phyloP scores from a whole-genome alignment of 345 rosid genomes.

The Barbarea vulgaris region DNA sequence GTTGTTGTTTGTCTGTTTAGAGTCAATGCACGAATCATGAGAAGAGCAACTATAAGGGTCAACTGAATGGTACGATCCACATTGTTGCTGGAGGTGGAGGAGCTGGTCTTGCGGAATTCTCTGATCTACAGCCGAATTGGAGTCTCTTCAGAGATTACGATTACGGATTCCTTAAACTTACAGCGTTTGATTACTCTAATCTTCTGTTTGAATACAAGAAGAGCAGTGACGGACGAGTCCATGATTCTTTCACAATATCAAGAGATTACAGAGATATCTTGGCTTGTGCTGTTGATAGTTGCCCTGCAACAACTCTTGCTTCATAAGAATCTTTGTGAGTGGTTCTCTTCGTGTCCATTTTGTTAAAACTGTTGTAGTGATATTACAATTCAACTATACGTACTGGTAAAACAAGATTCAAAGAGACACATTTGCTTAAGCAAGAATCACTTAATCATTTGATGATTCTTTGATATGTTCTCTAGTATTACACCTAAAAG shows the following conservation, averaged over 20 bases:
- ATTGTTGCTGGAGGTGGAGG: constrained; percentile 82
- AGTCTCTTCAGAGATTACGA: constrained; percentile 60
- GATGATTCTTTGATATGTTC: constrained; percentile 34
- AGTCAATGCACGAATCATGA: constrained; percentile 61
- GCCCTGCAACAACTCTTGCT: constrained; percentile 63
- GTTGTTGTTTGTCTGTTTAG: constrained; percentile 41
- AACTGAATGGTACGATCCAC: constrained; percentile 65
- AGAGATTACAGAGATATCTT: constrained; percentile 56
- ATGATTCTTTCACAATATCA: constrained; percentile 62
- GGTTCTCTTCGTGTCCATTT: too few species aligned
- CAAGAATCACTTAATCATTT: constrained; percentile 16
- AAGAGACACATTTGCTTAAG: not conserved
- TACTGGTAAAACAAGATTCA: not conserved
- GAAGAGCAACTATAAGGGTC: constrained; percentile 51
- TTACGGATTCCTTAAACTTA: constrained; percentile 55
- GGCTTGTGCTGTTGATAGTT: constrained; percentile 62
- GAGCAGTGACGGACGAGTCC: constrained; percentile 69
- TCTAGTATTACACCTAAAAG: constrained; percentile 21
- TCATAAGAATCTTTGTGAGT: constrained; percentile 38
- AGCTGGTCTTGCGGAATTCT: constrained; percentile 55
- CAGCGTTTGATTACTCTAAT: constrained; percentile 59
- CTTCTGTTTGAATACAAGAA: constrained; percentile 70
- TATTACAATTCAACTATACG: constrained; percentile 12
- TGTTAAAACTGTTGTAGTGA: too few species aligned
- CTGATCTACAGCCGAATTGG: constrained; percentile 53